phyloP scores from a whole-genome alignment of 192 early-diverging fungal species.

The Paraglomus brasilianum region DNA sequence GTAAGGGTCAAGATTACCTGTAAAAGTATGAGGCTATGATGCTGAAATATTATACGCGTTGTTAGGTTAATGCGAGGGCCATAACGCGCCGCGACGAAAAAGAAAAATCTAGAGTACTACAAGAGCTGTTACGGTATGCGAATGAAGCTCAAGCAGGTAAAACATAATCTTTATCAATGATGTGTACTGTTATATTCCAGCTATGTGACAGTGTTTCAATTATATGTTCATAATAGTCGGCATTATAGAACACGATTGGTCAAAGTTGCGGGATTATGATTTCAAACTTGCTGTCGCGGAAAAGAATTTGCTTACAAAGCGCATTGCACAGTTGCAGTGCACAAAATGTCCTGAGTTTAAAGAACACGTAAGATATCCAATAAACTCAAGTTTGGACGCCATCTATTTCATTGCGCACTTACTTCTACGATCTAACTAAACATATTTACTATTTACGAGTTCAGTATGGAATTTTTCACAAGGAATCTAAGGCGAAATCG shows the following conservation, averaged over 20 bases:
- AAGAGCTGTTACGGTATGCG: constrained; percentile 39
- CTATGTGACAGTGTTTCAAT: constrained; percentile 1
- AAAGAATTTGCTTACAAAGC: constrained; percentile 52
- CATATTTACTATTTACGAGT: constrained; percentile 3
- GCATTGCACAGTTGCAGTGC: constrained; percentile 63
- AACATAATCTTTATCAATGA: not conserved
- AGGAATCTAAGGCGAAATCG: constrained; percentile 58
- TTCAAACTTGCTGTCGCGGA: constrained; percentile 74
- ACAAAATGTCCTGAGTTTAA: constrained; percentile 72
- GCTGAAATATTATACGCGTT: not conserved
- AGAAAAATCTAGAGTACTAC: constrained; percentile 32
- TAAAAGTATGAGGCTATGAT: not conserved
- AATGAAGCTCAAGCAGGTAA: constrained; percentile 35
- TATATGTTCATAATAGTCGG: constrained; percentile 34
- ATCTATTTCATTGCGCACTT: not conserved
- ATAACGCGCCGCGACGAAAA: constrained; percentile 38
- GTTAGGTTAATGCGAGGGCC: constrained; percentile 35
- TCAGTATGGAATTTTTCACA: constrained; percentile 53
- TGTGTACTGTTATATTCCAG: not conserved
- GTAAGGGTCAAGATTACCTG: constrained; percentile 31
- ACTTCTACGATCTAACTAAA: not conserved
- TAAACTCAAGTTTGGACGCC: not conserved
- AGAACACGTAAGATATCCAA: constrained; percentile 63
- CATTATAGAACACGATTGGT: constrained; percentile 76
- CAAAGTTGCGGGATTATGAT: constrained; percentile 82